These are phyloP conservation scores for Mucor mucedo DNA, from an alignment of 371 early-diverging fungal species.

Conservation along the genomic window DNA sequence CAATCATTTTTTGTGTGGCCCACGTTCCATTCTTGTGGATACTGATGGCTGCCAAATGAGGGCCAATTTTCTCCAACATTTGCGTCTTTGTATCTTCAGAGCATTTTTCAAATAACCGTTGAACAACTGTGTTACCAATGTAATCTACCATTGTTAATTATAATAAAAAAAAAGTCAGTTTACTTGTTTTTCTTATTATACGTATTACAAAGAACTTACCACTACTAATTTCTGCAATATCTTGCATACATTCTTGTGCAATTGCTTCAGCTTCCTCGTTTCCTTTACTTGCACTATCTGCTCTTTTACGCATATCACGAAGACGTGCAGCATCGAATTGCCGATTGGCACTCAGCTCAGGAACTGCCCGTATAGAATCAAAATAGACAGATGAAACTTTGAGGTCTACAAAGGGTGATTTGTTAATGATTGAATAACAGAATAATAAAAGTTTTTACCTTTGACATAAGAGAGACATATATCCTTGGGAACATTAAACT, in stretches of 20 bases:
- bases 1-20: slow-evolving; percentile 92
- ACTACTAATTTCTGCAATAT: slow-evolving; percentile 84
- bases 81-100: slow-evolving; percentile 57
- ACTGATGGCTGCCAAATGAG: slow-evolving; percentile 82
- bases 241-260: slow-evolving; percentile 73
- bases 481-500: slow-evolving; percentile 27
- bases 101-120: slow-evolving; percentile 79
- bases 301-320: slow-evolving; percentile 85
- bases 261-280: slow-evolving; percentile 65
- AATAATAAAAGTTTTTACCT: slow-evolving; percentile 18
- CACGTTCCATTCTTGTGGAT: slow-evolving; percentile 94
- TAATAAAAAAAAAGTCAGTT: background rate
- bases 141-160: slow-evolving; percentile 34
- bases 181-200: background rate
- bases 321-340: slow-evolving; percentile 81
- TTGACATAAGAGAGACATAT: slow-evolving; percentile 18
- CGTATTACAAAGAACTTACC: slow-evolving; percentile 52
- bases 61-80: slow-evolving; percentile 63
- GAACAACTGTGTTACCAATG: slow-evolving; percentile 83
- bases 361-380: slow-evolving; percentile 70
- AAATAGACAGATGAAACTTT: slow-evolving; percentile 51
- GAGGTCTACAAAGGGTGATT: slow-evolving; percentile 16
- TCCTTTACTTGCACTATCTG: slow-evolving; percentile 72
- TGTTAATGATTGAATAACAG: background rate
- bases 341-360: slow-evolving; percentile 70